Conservation (phyloP, 306 rosid species). For the Quercus rubra region DNA sequence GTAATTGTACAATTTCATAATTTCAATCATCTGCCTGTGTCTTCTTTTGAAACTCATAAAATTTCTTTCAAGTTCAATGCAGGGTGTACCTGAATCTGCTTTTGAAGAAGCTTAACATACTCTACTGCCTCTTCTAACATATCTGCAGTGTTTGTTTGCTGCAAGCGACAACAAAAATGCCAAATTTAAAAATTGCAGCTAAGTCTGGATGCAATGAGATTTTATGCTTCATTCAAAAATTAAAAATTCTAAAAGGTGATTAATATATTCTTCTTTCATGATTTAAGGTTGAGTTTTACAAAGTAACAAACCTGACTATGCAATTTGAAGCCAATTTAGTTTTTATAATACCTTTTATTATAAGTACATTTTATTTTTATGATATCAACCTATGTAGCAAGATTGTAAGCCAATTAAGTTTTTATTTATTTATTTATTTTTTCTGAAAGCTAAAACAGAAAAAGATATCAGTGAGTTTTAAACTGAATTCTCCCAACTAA, state of each 20-base stretch:
- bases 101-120: slow-evolving; percentile 81
- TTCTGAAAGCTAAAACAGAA: background rate
- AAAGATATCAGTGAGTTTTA: background rate
- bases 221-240: background rate
- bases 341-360: background rate
- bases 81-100: slow-evolving; percentile 73
- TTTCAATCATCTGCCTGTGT: background rate
- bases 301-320: background rate
- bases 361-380: background rate
- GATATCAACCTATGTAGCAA: background rate
- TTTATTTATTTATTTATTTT: background rate
- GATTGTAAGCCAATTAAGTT: background rate
- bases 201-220: background rate
- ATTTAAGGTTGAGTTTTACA: background rate
- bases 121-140: slow-evolving; percentile 93
- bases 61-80: background rate
- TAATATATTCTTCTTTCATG: background rate
- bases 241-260: background rate
- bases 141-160: slow-evolving; percentile 96
- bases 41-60: background rate
- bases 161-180: slow-evolving; percentile 26
- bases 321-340: background rate
- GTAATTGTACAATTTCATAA: background rate
- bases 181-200: background rate
- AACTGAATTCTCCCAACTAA: background rate